These are phyloP conservation scores for Tulasnella sp. DNA, from an alignment of 768 basidiomycete genomes.

Conservation along the genomic window DNA sequence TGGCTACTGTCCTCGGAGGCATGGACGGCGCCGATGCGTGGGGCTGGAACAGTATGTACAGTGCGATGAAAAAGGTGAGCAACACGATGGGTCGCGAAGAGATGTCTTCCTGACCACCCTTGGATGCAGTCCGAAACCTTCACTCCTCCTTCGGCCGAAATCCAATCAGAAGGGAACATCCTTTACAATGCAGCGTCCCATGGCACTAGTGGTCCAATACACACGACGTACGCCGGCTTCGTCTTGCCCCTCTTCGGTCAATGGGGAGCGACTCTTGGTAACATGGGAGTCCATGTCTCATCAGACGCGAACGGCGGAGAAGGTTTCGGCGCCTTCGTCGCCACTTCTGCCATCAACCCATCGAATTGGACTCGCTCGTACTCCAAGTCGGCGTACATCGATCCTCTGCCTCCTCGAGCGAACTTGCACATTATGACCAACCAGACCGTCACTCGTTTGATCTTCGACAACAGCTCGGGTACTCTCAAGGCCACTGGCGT, in stretches of 20 bases:
- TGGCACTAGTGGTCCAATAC: constrained; percentile 53
- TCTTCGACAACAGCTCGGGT: constrained; percentile 42
- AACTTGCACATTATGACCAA: constrained; percentile 63
- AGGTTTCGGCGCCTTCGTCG: constrained; percentile 52
- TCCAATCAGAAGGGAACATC: constrained; percentile 48
- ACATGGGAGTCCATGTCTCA: constrained; percentile 44
- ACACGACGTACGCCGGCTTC: constrained; percentile 52
- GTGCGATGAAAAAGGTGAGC: constrained; percentile 43
- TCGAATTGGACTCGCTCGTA: constrained; percentile 62
- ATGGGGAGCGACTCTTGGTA: constrained; percentile 53
- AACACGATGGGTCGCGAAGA: neutral
- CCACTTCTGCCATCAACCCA: constrained; percentile 59
- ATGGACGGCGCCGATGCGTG: constrained; percentile 36
- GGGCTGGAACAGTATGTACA: constrained; percentile 49
- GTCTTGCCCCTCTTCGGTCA: constrained; percentile 51
- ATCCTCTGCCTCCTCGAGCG: constrained; percentile 56
- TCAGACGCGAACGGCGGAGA: constrained; percentile 49
- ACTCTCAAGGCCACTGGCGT: constrained; percentile 44
- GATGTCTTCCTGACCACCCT: neutral
- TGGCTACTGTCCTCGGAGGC: constrained; percentile 40
- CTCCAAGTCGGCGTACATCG: constrained; percentile 62
- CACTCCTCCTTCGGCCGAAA: constrained; percentile 47
- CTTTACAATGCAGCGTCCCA: constrained; percentile 47
- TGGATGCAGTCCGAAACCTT: constrained; percentile 50
- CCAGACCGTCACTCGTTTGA: constrained; percentile 55